Percentiles rank a stretch among this genome's conserved stretches.
These are phyloP conservation scores for Entonaema liquescens DNA, from an alignment of 495 filamentous ascomycete species.

Conservation along the genomic window DNA sequence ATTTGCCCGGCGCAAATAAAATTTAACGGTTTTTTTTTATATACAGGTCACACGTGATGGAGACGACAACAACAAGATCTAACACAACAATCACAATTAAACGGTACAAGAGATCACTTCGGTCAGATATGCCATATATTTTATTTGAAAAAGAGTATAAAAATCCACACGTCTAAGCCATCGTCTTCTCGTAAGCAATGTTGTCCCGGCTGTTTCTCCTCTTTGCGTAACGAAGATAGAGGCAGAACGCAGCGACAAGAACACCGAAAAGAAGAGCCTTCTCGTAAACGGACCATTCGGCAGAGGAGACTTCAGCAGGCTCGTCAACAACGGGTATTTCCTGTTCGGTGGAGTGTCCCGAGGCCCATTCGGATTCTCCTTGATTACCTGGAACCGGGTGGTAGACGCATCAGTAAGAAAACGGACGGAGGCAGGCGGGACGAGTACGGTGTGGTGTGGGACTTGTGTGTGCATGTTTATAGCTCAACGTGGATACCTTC, in stretches of 20 bases:
- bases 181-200: conserved; percentile 38
- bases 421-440: conserved; percentile 35
- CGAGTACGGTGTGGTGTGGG: conserved; percentile 23
- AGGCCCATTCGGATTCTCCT: conserved; percentile 44
- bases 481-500: conserved; percentile 99
- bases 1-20: conserved; percentile 21
- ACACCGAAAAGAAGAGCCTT: conserved; percentile 53
- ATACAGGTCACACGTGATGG: conserved; percentile 37
- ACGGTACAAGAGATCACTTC: background rate
- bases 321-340: conserved; percentile 25
- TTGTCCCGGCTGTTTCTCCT: conserved; percentile 27
- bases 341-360: conserved; percentile 39
- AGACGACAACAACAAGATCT: background rate
- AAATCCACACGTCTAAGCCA: conserved; percentile 32
- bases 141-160: conserved; percentile 10
- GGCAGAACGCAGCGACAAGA: conserved; percentile 46
- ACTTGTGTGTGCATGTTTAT: conserved; percentile 59
- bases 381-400: conserved; percentile 37
- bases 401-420: conserved; percentile 47
- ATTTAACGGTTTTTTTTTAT: conserved; percentile 10
- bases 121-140: conserved; percentile 15
- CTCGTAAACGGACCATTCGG: conserved; percentile 46
- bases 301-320: conserved; percentile 32
- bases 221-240: conserved; percentile 47
- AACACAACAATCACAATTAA: no score